phyloP scores from a whole-genome alignment of 106 monocot species.

The Phalaenopsis equestris region DNA sequence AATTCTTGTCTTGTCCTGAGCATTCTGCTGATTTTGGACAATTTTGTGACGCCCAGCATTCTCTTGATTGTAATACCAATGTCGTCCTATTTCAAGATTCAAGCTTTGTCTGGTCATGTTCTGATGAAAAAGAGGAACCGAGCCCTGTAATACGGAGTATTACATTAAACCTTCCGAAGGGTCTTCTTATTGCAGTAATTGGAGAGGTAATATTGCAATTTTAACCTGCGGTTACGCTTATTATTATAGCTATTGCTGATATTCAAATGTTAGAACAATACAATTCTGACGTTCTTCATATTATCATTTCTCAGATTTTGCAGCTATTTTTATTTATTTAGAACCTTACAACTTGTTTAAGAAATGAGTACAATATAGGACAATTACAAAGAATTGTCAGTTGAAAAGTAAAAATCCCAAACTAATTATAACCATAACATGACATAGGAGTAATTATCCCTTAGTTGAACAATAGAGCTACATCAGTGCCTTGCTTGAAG shows the following conservation, averaged over 20 bases:
- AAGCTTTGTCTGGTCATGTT: constrained; percentile 55
- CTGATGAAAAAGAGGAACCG: constrained; percentile 17
- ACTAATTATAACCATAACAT: too few relatives aligned
- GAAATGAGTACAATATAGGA: too few relatives aligned
- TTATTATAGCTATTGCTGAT: neutral
- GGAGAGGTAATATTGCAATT: constrained; percentile 63
- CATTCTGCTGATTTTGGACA: constrained; percentile 10
- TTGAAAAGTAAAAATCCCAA: too few relatives aligned
- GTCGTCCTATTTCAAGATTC: constrained; percentile 46
- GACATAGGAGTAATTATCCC: too few relatives aligned
- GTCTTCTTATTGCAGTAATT: constrained; percentile 57
- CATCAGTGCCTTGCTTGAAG: too few relatives aligned
- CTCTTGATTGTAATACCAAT: constrained; percentile 15
- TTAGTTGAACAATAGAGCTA: too few relatives aligned
- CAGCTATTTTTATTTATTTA: neutral
- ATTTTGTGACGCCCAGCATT: neutral
- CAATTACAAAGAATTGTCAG: too few relatives aligned
- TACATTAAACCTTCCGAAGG: constrained; percentile 53
- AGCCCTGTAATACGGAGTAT: constrained; percentile 33
- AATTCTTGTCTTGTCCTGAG: constrained; percentile 73
- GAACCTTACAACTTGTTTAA: neutral
- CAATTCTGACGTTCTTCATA: neutral
- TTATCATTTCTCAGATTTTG: too few relatives aligned
- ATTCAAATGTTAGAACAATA: neutral
- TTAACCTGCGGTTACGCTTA: neutral